A percentile compares a stretch with the other conserved stretches of the same genome.
phyloP scores from a whole-genome alignment of 192 early-diverging fungal genomes.

The Entomortierella parvispora region DNA sequence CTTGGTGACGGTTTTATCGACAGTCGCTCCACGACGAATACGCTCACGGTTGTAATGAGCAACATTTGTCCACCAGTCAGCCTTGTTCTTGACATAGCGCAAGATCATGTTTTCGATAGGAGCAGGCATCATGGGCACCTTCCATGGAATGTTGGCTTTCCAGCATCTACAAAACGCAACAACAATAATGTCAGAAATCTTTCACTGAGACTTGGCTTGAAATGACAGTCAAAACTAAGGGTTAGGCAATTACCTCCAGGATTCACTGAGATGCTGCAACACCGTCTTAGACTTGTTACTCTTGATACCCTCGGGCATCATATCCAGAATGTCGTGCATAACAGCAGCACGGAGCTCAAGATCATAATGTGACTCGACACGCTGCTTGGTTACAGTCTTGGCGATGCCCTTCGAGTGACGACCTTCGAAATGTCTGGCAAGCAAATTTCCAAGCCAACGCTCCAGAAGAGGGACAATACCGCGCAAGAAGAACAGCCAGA shows the following conservation, averaged over 20 bases:
- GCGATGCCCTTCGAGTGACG: constrained; percentile 96
- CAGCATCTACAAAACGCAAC: constrained; percentile 65
- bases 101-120: constrained; percentile 99
- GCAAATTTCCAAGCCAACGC: constrained; percentile 97
- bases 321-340: constrained; percentile 98
- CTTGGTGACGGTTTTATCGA: constrained; percentile 98
- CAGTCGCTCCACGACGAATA: constrained; percentile 97
- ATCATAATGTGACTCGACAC: constrained; percentile 98
- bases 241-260: constrained; percentile 91
- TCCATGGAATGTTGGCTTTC: constrained; percentile 99
- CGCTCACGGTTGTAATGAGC: constrained; percentile 99
- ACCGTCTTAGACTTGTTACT: constrained; percentile 96
- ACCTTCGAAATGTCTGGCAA: constrained; percentile 99
- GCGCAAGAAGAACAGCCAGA: constrained; percentile 99
- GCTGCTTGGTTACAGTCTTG: constrained; percentile 99
- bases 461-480: constrained; percentile 97
- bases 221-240: no score
- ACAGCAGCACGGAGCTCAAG: constrained; percentile 98
- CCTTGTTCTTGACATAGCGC: constrained; percentile 98
- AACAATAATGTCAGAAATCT: neutral
- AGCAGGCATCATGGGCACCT: constrained; percentile 96
- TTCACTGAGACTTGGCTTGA: no score
- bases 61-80: constrained; percentile 99
- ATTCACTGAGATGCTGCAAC: constrained; percentile 95
- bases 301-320: constrained; percentile 99